These are phyloP conservation scores for Tetracladium setigerum DNA, from an alignment of 495 filamentous ascomycete genomes.

Conservation along the genomic window DNA sequence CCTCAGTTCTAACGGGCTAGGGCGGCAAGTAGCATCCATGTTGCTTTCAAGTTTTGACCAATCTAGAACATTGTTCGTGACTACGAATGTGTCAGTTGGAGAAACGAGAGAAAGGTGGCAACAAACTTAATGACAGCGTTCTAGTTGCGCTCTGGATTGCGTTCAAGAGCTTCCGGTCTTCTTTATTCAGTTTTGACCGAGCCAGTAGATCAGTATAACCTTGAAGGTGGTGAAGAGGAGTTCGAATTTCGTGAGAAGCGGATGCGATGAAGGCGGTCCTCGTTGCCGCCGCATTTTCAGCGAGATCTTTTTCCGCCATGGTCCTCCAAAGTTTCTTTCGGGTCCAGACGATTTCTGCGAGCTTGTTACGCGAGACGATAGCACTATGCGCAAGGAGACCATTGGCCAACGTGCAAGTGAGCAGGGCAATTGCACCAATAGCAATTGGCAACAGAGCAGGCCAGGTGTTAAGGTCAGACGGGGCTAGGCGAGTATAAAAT, in stretches of 20 bases:
- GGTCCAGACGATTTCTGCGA: conserved; percentile 24
- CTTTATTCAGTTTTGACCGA: conserved; percentile 22
- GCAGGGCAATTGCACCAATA: conserved; percentile 21
- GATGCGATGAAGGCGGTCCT: conserved; percentile 24
- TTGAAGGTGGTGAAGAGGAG: conserved; percentile 25
- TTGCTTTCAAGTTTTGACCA: conserved; percentile 24
- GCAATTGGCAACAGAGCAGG: conserved; percentile 19
- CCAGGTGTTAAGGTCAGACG: conserved; percentile 17
- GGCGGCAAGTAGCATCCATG: conserved; percentile 18
- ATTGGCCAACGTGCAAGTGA: conserved; percentile 24
- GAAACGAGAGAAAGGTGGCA: not conserved
- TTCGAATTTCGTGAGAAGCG: conserved; percentile 25
- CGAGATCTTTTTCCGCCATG: conserved; percentile 24
- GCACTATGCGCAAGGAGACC: conserved; percentile 22
- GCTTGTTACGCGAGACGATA: conserved; percentile 23
- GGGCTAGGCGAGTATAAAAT: conserved; percentile 17
- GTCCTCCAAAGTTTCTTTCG: conserved; percentile 22
- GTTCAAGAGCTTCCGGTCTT: conserved; percentile 20
- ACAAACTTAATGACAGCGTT: conserved; percentile 22
- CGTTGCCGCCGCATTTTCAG: conserved; percentile 20
- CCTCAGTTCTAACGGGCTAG: conserved; percentile 20
- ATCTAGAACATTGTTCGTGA: conserved; percentile 26
- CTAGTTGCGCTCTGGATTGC: conserved; percentile 24
- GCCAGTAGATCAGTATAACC: conserved; percentile 24
- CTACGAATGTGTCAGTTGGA: conserved; percentile 6